Evolutionary conservation across 495 filamentous ascomycete genomes (phyloP).

Genomic region (Penicillium lagena): DNA sequence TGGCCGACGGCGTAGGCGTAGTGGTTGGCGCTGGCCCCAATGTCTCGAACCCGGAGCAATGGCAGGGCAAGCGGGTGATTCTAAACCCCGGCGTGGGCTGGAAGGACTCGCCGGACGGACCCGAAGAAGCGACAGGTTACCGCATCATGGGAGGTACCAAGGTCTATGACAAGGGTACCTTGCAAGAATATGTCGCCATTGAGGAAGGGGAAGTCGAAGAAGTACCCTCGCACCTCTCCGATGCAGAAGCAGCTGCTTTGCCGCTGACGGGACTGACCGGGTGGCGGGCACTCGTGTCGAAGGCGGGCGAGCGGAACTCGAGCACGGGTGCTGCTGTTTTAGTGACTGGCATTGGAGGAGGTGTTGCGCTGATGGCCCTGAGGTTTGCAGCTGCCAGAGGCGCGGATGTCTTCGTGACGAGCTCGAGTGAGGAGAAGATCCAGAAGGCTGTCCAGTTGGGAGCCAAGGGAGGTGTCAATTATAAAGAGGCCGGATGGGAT

Average conservation of each 20-base stretch:
- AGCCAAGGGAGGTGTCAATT: constrained; percentile 62
- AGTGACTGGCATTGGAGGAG: constrained; percentile 75
- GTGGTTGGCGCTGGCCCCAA: constrained; percentile 57
- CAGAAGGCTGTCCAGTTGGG: constrained; percentile 56
- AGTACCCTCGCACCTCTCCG: constrained; percentile 62
- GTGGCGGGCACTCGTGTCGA: constrained; percentile 76
- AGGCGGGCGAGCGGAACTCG: constrained; percentile 51
- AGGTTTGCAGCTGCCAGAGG: constrained; percentile 63
- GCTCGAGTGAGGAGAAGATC: constrained; percentile 58
- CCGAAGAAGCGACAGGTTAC: constrained; percentile 57
- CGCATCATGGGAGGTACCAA: constrained; percentile 68
- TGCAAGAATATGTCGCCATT: constrained; percentile 65
- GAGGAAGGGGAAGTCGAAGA: constrained; percentile 65
- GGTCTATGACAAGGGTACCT: constrained; percentile 56
- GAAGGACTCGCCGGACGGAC: constrained; percentile 61
- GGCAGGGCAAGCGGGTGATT: constrained; percentile 63
- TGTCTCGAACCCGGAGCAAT: constrained; percentile 37
- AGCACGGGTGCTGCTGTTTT: constrained; percentile 56
- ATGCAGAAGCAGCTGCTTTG: constrained; percentile 71
- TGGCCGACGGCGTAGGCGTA: constrained; percentile 71
- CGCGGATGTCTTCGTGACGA: constrained; percentile 63
- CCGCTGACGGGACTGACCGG: constrained; percentile 81
- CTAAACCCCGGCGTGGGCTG: constrained; percentile 71
- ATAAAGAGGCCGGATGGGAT: constrained; percentile 62
- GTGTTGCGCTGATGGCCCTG: constrained; percentile 66